Base-by-base conservation (phyloP, 495 filamentous ascomycete genomes). In the Cercophora scortea region DNA sequence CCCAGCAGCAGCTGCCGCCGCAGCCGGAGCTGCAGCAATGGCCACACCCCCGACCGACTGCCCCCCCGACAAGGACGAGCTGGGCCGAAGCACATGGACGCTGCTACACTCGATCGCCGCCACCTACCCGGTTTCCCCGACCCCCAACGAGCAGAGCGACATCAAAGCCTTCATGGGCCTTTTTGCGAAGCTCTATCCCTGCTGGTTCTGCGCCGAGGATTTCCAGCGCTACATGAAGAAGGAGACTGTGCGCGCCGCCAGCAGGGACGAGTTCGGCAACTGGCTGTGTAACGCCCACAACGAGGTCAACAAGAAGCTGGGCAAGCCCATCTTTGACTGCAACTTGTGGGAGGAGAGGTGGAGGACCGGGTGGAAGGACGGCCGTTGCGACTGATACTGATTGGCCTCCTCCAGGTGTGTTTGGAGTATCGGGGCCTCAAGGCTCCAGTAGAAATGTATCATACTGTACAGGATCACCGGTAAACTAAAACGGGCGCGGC, bases 201-300 rank as follows among this genome's bases (percentile, higher is more conserved):
- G 93, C 75, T 94, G 89, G 89, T 78, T 84, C 8, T 98, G 93
- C 69, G 94, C 90, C 39, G 87, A 89, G 55, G 94, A 96, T 61
- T 96, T 98, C 67, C 86, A 82, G 68, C 60, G 52, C 0, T 97
- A 90, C 80, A 87, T 97, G 73, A 75, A 72, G 54, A 79, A 79
- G 61, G 86, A 91, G 46, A 78, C 84, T 65, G 82, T 90, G 50
- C 69, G 78, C 61, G 72, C 92, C 33, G 77, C 76, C 9, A 81
- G 80, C 50, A 69, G 87, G 42, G 77, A 79, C 35, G 87, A 87
- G 61, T 90, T 98, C 61, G 93, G 90, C 41, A 77, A 75, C 58
- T 98, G 94, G 94, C 84, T 97, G 77, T 98, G 93, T 62, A 86
- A 92, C 68, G 93, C 93, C 60, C 93, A 98, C 77, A 98, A 98